Percentiles rank a stretch among this genome's conserved stretches.
These are phyloP conservation scores for Spinacia oleracea DNA, from an alignment of 179 eudicot species.

Conservation along the genomic window DNA sequence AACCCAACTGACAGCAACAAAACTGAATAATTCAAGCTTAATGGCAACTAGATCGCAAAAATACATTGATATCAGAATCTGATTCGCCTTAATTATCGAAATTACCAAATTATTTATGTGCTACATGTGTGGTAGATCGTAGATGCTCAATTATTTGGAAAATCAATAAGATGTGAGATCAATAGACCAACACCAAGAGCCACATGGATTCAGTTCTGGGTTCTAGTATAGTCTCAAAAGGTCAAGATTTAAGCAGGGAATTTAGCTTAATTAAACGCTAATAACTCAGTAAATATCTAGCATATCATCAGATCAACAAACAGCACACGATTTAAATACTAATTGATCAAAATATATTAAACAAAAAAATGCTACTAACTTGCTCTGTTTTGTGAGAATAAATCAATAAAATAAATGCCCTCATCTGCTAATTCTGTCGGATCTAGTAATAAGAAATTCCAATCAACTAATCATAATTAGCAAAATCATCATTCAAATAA, in stretches of 20 bases:
- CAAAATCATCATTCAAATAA: neutral
- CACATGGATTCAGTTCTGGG: neutral
- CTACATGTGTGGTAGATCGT: neutral
- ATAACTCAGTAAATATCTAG: neutral
- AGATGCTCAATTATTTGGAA: neutral
- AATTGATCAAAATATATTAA: slow-evolving; percentile 1
- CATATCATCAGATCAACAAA: neutral
- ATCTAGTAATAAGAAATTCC: neutral
- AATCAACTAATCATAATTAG: neutral
- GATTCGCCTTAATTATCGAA: neutral
- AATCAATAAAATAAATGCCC: neutral
- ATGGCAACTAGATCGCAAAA: neutral
- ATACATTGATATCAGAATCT: neutral
- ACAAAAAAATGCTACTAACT: neutral
- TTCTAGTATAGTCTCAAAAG: neutral
- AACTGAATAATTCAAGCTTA: neutral
- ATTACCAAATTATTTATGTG: too few species aligned
- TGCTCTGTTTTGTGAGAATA: neutral
- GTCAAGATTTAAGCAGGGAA: neutral
- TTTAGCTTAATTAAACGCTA: neutral
- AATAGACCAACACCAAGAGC: too few species aligned
- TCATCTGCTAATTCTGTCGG: neutral
- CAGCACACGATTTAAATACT: neutral
- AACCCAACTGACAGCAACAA: neutral
- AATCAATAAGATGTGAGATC: neutral